Evolutionary conservation across 495 filamentous ascomycete genomes (phyloP).

Genomic region (Penicillium egyptiacum): DNA sequence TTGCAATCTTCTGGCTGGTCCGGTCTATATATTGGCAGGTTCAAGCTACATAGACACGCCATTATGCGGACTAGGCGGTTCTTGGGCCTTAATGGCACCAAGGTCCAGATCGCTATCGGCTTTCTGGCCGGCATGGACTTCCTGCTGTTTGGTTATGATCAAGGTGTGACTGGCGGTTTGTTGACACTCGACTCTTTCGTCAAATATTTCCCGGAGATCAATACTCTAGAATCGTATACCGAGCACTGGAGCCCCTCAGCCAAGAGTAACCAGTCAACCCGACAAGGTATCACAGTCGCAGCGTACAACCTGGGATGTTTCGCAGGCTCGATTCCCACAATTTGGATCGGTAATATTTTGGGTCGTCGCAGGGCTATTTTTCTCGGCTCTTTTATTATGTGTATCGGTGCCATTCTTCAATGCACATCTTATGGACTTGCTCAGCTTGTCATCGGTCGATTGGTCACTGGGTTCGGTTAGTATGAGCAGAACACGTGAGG

Average conservation of each 20-base stretch:
- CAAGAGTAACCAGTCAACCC: constrained; percentile 49
- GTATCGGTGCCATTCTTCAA: constrained; percentile 60
- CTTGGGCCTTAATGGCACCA: constrained; percentile 65
- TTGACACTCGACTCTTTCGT: constrained; percentile 56
- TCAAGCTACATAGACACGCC: constrained; percentile 5
- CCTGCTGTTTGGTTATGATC: constrained; percentile 59
- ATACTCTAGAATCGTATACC: constrained; percentile 38
- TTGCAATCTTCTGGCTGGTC: constrained; percentile 7
- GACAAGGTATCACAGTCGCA: constrained; percentile 62
- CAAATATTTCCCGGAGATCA: constrained; percentile 56
- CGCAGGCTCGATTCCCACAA: constrained; percentile 58
- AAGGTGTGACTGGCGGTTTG: constrained; percentile 61
- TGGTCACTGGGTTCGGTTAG: constrained; percentile 59
- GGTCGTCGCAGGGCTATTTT: constrained; percentile 59
- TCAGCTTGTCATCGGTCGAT: constrained; percentile 65
- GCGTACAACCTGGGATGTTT: constrained; percentile 68
- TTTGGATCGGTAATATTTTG: constrained; percentile 58
- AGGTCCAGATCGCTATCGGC: constrained; percentile 67
- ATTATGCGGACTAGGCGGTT: constrained; percentile 41
- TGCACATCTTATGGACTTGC: constrained; percentile 59
- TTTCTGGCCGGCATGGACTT: constrained; percentile 71
- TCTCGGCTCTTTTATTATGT: constrained; percentile 58
- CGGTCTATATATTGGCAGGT: constrained; percentile 9
- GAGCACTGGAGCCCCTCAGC: constrained; percentile 24
- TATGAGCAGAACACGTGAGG: not conserved